phyloP scores from a whole-genome alignment of 257 asterid species.

The Nemophila menziesii region DNA sequence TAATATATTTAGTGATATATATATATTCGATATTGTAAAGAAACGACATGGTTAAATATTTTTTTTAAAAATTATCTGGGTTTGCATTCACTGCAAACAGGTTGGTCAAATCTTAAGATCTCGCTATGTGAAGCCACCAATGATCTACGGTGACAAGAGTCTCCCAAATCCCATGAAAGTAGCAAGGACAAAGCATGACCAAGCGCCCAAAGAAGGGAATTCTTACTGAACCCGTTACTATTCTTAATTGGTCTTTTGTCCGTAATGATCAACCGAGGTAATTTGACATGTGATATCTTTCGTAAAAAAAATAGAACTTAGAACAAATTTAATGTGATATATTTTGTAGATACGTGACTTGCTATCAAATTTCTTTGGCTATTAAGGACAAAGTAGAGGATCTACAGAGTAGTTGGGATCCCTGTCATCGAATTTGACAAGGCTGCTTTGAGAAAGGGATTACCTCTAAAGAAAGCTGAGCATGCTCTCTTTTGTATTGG shows the following conservation, averaged over 20 bases:
- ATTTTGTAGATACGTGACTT: constrained; percentile 61
- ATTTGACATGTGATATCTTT: no score
- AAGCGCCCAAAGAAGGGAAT: constrained; percentile 99
- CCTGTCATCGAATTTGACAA: constrained; percentile 87
- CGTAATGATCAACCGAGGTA: constrained; percentile 97
- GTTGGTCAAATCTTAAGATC: constrained; percentile 99
- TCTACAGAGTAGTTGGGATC: constrained; percentile 86
- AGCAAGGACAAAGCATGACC: constrained; percentile 95
- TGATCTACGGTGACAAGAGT: constrained; percentile 96
- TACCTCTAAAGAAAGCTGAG: constrained; percentile 91
- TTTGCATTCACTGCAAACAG: constrained; percentile 95
- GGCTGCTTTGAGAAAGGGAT: constrained; percentile 91
- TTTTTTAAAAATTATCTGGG: constrained; percentile 92
- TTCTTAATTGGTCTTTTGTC: constrained; percentile 97
- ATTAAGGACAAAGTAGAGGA: constrained; percentile 96
- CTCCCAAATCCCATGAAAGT: constrained; percentile 97
- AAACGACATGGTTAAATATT: constrained; percentile 99
- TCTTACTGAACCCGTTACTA: constrained; percentile 99
- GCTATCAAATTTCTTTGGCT: constrained; percentile 92
- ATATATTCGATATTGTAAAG: constrained; percentile 44
- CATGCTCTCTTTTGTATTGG: constrained; percentile 91
- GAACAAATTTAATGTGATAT: constrained; percentile 6
- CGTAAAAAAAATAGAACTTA: no score
- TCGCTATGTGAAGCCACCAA: constrained; percentile 98
- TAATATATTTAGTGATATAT: no score